Percentiles rank a stretch among this genome's conserved stretches.
These are phyloP conservation scores for Lindgomyces ingoldianus DNA, from an alignment of 495 filamentous ascomycete genomes.

Conservation along the genomic window DNA sequence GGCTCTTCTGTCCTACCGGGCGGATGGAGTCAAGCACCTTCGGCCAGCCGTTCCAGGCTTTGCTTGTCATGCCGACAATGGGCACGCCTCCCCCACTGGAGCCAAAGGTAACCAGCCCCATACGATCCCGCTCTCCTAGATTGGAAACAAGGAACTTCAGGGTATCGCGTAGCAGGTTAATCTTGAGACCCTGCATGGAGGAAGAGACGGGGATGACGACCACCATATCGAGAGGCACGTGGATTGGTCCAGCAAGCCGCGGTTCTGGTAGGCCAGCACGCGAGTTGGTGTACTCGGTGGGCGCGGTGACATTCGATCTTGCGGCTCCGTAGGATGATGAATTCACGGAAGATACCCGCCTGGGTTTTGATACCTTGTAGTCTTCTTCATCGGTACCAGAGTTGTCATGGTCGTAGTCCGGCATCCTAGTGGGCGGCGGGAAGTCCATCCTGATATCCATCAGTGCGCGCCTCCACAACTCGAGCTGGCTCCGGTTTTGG, in stretches of 20 bases:
- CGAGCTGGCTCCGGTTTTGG: constrained; percentile 79
- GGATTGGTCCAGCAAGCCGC: constrained; percentile 64
- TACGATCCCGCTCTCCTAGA: constrained; percentile 90
- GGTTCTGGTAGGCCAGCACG: constrained; percentile 50
- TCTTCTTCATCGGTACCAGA: constrained; percentile 91
- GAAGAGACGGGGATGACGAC: constrained; percentile 97
- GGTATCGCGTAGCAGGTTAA: constrained; percentile 89
- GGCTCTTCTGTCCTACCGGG: constrained; percentile 93
- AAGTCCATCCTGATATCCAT: constrained; percentile 71
- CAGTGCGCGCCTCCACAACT: constrained; percentile 87
- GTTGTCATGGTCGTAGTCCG: constrained; percentile 75
- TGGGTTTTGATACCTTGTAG: constrained; percentile 63
- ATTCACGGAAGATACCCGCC: constrained; percentile 82
- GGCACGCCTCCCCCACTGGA: constrained; percentile 92
- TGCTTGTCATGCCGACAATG: constrained; percentile 96
- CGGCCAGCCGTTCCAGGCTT: constrained; percentile 88
- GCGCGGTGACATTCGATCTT: constrained; percentile 71
- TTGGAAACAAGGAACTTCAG: constrained; percentile 89
- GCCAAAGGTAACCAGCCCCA: constrained; percentile 97
- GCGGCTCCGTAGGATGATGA: constrained; percentile 85
- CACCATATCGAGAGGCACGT: constrained; percentile 93
- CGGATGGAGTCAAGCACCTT: constrained; percentile 86
- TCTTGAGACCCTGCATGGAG: constrained; percentile 98
- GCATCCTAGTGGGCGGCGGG: constrained; percentile 52
- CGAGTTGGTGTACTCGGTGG: constrained; percentile 77